These are phyloP conservation scores for Lentinus polychrous DNA, from an alignment of 1,284 basidiomycete genomes.

Conservation along the genomic window DNA sequence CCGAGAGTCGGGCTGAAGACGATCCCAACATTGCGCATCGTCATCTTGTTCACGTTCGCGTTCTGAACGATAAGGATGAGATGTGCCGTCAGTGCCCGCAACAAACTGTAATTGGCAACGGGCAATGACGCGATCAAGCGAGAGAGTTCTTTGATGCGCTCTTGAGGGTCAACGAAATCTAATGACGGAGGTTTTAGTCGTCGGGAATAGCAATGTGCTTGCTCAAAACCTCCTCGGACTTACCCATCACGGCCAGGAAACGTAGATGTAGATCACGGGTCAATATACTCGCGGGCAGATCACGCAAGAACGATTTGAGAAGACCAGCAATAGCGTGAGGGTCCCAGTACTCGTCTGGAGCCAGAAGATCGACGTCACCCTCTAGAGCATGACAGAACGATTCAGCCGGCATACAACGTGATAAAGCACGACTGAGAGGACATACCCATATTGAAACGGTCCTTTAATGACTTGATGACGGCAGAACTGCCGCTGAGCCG, in stretches of 20 bases:
- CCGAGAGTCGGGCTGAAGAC: conserved; percentile 95
- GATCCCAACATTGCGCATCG: conserved; percentile 96
- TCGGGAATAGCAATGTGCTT: conserved; percentile 1
- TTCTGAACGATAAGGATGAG: conserved; percentile 94
- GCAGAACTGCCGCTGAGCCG: conserved; percentile 88
- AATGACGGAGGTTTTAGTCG: conserved; percentile 8
- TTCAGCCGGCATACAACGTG: conserved; percentile 1
- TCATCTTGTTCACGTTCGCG: conserved; percentile 94
- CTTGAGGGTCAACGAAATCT: conserved; percentile 87
- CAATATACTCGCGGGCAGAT: conserved; percentile 84
- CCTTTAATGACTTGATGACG: conserved; percentile 90
- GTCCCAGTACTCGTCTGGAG: conserved; percentile 87
- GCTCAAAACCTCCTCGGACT: conserved; percentile 23
- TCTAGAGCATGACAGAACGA: conserved; percentile 38
- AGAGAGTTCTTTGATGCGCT: conserved; percentile 83
- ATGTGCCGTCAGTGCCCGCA: conserved; percentile 92
- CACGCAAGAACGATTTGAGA: conserved; percentile 85
- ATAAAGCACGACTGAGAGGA: conserved; percentile 11
- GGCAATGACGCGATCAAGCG: conserved; percentile 84
- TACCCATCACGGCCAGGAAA: conserved; percentile 89
- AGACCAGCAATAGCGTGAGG: conserved; percentile 92
- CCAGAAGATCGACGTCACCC: conserved; percentile 85
- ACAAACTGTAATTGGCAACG: conserved; percentile 87
- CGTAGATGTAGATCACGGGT: conserved; percentile 86
- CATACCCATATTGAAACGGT: conserved; percentile 85